These are phyloP conservation scores for Blumeria graminis DNA, from an alignment of 2,329 filamentous ascomycete genomes.

Conservation along the genomic window DNA sequence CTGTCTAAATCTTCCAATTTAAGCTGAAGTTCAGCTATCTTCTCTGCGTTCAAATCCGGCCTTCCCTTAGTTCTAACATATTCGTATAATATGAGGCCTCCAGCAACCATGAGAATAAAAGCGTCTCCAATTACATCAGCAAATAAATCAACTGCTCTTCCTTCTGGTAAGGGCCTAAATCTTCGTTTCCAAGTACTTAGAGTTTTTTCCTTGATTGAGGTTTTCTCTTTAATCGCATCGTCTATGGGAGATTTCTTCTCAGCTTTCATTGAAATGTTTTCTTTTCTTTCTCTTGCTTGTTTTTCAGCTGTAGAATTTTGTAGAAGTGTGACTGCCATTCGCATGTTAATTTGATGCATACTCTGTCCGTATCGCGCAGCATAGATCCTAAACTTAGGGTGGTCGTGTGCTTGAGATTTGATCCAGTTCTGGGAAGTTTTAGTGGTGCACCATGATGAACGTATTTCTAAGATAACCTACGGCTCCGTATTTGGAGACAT, in stretches of 20 bases:
- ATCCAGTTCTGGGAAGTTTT: constrained; percentile 30
- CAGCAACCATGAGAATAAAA: constrained; percentile 36
- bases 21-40: constrained; percentile 26
- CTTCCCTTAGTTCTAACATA: constrained; percentile 34
- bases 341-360: constrained; percentile 45
- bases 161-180: constrained; percentile 37
- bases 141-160: constrained; percentile 40
- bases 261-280: constrained; percentile 39
- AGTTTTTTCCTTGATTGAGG: constrained; percentile 17
- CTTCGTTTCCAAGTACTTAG: constrained; percentile 34
- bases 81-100: constrained; percentile 33
- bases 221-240: constrained; percentile 20
- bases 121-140: constrained; percentile 39
- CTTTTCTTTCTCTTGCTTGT: constrained; percentile 34
- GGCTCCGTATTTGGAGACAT: constrained; percentile 45
- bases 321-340: constrained; percentile 32
- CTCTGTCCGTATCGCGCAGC: constrained; percentile 37
- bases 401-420: constrained; percentile 40
- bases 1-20: constrained; percentile 26
- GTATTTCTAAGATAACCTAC: constrained; percentile 20
- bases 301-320: constrained; percentile 32
- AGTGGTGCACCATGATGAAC: too few relatives aligned
- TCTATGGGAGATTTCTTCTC: constrained; percentile 34
- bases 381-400: constrained; percentile 32
- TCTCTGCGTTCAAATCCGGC: constrained; percentile 30